Conservation (phyloP, 139 green algal species). For the Micromonas pusilla region DNA sequence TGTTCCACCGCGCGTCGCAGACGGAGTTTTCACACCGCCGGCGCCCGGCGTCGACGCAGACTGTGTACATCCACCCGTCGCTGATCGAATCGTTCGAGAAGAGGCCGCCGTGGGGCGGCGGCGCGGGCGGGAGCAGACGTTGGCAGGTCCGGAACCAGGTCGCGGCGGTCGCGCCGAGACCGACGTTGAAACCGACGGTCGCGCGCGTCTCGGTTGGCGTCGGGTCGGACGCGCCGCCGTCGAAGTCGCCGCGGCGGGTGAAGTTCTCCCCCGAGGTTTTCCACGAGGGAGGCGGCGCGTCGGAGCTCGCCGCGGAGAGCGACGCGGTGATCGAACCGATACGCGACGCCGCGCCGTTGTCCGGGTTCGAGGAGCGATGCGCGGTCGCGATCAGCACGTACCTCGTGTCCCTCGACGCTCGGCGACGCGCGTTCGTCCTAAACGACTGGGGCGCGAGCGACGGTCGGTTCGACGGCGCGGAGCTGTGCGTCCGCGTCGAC, state of each 20-base stretch:
- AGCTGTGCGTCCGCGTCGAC: neutral
- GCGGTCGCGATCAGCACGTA: neutral
- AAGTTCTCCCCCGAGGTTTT: too few relatives aligned
- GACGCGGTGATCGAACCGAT: neutral
- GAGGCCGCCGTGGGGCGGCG: too few relatives aligned
- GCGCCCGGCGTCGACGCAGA: too few relatives aligned
- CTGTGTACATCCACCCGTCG: neutral
- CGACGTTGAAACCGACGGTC: too few relatives aligned
- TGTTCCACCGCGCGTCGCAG: neutral
- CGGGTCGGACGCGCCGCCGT: too few relatives aligned
- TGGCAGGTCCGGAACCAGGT: too few relatives aligned
- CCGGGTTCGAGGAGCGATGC: neutral
- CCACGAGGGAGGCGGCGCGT: neutral
- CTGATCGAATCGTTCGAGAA: too few relatives aligned
- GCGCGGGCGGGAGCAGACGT: too few relatives aligned
- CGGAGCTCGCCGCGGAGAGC: neutral
- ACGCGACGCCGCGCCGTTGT: neutral
- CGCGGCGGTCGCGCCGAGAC: too few relatives aligned
- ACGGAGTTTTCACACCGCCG: too few relatives aligned
- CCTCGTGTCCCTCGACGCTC: neutral
- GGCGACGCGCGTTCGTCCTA: neutral
- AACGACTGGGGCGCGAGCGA: neutral
- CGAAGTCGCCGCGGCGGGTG: too few relatives aligned
- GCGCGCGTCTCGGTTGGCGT: too few relatives aligned
- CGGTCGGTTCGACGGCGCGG: neutral